These are phyloP conservation scores for Fusarium virguliforme DNA, from an alignment of 2,329 filamentous ascomycete species.

Conservation along the genomic window DNA sequence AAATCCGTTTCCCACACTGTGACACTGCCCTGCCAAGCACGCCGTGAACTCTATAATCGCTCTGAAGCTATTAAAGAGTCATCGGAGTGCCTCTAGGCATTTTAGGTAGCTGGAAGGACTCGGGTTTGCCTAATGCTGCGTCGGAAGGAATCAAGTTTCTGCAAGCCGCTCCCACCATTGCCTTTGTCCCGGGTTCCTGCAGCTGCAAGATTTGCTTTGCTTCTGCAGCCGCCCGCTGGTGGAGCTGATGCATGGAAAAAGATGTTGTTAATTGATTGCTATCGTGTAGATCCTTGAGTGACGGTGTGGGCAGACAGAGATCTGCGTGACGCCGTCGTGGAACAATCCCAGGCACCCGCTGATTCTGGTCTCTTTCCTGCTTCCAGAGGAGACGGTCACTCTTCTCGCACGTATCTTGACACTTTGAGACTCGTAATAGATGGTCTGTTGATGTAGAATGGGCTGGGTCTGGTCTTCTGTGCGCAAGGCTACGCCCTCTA, in stretches of 20 bases:
- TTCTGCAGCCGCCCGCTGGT: not conserved
- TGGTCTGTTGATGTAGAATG: not conserved
- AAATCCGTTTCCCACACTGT: not conserved
- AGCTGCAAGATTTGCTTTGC: not conserved
- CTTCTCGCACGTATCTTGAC: not conserved
- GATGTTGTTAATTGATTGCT: not conserved
- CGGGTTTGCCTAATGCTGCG: not conserved
- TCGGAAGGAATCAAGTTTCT: not conserved
- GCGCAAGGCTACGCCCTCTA: not conserved
- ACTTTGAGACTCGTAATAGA: too few relatives aligned
- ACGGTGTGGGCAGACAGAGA: not conserved
- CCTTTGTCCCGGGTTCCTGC: not conserved
- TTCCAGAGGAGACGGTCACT: not conserved
- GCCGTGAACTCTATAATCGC: not conserved
- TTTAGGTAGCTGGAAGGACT: fast-evolving
- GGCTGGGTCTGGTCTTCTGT: not conserved
- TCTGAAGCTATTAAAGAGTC: not conserved
- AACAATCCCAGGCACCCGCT: not conserved
- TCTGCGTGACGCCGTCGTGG: not conserved
- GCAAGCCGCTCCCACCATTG: not conserved
- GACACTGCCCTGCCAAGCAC: not conserved
- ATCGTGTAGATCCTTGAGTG: not conserved
- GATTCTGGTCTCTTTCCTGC: not conserved
- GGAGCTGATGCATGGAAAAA: not conserved
- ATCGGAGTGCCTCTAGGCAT: not conserved